Conservation (phyloP, 2,329 filamentous ascomycete species). For the Aplosporella prunicola region DNA sequence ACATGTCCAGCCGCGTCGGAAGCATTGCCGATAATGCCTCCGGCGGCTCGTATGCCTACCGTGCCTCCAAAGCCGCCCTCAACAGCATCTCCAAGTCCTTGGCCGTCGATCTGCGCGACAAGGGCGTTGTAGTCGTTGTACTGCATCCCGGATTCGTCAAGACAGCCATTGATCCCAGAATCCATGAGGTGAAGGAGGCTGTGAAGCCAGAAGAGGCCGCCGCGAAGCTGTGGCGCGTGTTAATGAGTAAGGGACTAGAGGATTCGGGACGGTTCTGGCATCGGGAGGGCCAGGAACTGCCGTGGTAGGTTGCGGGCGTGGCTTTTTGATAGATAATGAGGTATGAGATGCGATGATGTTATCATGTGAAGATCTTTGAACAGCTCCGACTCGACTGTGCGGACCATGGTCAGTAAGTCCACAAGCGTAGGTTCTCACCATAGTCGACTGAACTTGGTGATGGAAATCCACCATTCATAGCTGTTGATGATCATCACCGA, state of each 20-base stretch:
- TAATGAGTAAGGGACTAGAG: conserved; percentile 31
- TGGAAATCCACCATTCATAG: no score
- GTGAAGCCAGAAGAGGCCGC: conserved; percentile 39
- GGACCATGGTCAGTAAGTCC: no score
- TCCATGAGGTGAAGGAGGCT: conserved; percentile 22
- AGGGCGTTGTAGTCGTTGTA: conserved; percentile 32
- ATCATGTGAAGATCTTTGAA: no score
- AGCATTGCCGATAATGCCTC: conserved; percentile 34
- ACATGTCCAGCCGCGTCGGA: conserved; percentile 36
- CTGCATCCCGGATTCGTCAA: conserved; percentile 38
- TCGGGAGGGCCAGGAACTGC: conserved; percentile 34
- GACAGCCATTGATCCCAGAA: conserved; percentile 24
- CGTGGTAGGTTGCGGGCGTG: no score
- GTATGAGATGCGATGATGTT: no score
- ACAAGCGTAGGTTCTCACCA: no score
- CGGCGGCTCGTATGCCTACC: conserved; percentile 37
- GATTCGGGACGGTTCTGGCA: conserved; percentile 38
- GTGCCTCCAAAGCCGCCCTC: conserved; percentile 36
- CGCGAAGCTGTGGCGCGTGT: conserved; percentile 33
- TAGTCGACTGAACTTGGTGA: no score
- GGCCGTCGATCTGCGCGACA: conserved; percentile 31
- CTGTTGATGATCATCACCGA: no score
- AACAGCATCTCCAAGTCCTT: conserved; percentile 37
- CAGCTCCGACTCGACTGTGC: no score
- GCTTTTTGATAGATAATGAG: no score